phyloP scores from a whole-genome alignment of 2,329 filamentous ascomycete species.

The Penicillium sp. region DNA sequence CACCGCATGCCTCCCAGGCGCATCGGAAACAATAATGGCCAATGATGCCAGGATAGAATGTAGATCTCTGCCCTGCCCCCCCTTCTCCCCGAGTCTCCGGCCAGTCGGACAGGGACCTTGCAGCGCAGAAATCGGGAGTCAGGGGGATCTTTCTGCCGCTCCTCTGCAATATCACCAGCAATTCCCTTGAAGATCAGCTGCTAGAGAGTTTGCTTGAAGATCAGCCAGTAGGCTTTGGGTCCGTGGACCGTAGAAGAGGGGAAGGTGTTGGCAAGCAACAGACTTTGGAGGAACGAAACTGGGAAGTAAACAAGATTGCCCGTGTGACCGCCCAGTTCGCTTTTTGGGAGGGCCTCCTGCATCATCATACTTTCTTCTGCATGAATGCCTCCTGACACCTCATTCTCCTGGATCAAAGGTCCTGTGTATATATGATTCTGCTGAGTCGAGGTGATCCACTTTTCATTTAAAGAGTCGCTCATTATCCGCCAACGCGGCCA shows the following conservation, averaged over 20 bases:
- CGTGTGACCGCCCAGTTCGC: conserved; percentile 4
- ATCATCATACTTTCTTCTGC: conserved; percentile 5
- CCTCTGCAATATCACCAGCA: no score
- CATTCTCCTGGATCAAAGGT: no score
- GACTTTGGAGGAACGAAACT: background rate
- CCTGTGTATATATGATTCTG: no score
- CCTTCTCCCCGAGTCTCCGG: background rate
- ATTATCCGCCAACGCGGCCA: conserved; percentile 12
- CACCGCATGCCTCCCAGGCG: conserved; percentile 7
- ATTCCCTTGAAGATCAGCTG: background rate
- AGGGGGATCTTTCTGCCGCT: background rate
- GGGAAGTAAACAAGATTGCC: conserved; percentile 4
- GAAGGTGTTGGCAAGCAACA: background rate
- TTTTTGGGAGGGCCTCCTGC: conserved; percentile 7
- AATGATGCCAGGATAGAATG: conserved; percentile 7
- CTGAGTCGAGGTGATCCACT: conserved; percentile 5
- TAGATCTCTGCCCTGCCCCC: conserved; percentile 4
- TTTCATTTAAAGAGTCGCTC: conserved; percentile 15
- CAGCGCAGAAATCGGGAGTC: conserved; percentile 1
- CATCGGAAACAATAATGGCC: background rate
- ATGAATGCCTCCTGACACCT: background rate
- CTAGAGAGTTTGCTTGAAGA: background rate
- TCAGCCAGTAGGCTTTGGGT: background rate
- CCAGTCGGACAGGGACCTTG: conserved; percentile 3
- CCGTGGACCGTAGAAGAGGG: background rate